A percentile compares a stretch with the other conserved stretches of the same genome.
phyloP scores from a whole-genome alignment of 495 filamentous ascomycete genomes.

The Aspergillus diversus region DNA sequence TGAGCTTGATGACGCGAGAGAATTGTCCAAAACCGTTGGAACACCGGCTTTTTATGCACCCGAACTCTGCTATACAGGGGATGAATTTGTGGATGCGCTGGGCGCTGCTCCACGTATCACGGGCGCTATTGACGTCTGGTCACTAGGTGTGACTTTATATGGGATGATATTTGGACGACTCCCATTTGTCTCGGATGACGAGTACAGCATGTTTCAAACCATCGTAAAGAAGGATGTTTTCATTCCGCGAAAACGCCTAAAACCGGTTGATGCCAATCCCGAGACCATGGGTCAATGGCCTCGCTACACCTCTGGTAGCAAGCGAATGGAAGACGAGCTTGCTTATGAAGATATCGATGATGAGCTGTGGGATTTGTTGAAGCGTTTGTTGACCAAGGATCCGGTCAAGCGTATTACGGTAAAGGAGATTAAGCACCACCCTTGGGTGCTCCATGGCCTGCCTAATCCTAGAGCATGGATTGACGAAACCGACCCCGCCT shows the following conservation, averaged over 20 bases:
- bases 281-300: constrained; percentile 40
- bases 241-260: constrained; percentile 79
- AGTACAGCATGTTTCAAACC: constrained; percentile 84
- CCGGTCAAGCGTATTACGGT: constrained; percentile 84
- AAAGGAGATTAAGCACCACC: constrained; percentile 91
- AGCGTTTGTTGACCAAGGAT: constrained; percentile 83
- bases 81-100: constrained; percentile 50
- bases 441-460: constrained; percentile 89
- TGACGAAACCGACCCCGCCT: constrained; percentile 87
- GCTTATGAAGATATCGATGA: constrained; percentile 85
- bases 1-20: constrained; percentile 86
- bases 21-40: constrained; percentile 95
- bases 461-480: constrained; percentile 78
- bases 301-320: constrained; percentile 45
- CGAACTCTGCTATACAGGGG: constrained; percentile 84
- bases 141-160: constrained; percentile 92
- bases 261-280: constrained; percentile 68
- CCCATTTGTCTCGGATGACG: constrained; percentile 88
- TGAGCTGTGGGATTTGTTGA: constrained; percentile 78
- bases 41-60: constrained; percentile 98
- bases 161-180: constrained; percentile 92
- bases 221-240: constrained; percentile 91
- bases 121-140: constrained; percentile 92
- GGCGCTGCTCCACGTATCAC: constrained; percentile 59
- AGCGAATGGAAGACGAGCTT: constrained; percentile 67